Percentiles rank a stretch among this genome's conserved stretches.
Conservation (phyloP, 805 yeast genomes). For the Ogataea kodamae region DNA sequence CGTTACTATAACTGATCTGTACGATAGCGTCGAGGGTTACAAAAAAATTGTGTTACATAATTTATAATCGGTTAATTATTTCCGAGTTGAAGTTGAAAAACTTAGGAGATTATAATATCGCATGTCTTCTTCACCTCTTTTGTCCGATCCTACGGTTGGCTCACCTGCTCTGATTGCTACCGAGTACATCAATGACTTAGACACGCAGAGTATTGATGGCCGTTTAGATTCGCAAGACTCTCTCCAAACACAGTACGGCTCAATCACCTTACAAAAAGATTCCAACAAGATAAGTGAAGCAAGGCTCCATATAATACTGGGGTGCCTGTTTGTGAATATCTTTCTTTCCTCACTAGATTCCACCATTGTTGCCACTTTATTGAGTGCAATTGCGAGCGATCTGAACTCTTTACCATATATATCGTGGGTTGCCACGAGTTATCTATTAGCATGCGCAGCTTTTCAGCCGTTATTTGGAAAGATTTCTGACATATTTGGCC, state of each 20-base stretch:
- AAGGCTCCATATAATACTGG: constrained; percentile 8
- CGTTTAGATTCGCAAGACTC: neutral
- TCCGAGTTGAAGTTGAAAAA: too few species aligned
- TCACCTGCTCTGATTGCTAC: constrained; percentile 8
- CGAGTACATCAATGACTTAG: constrained; percentile 4
- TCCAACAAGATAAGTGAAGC: constrained; percentile 1
- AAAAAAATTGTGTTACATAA: constrained; percentile 34
- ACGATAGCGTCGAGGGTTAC: constrained; percentile 48
- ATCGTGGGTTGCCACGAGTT: constrained; percentile 43
- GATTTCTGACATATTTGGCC: constrained; percentile 51
- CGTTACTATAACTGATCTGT: constrained; percentile 41
- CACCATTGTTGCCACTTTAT: constrained; percentile 52
- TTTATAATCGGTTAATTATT: constrained; percentile 7
- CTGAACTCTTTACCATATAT: constrained; percentile 41
- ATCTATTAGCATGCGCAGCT: constrained; percentile 42
- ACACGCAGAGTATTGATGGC: neutral
- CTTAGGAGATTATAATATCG: constrained; percentile 2
- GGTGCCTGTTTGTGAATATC: constrained; percentile 25
- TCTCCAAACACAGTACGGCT: constrained; percentile 1
- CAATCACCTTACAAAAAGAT: constrained; percentile 1
- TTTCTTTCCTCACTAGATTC: constrained; percentile 50
- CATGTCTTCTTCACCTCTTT: constrained; percentile 3
- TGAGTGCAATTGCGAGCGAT: constrained; percentile 51
- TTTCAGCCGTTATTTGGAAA: constrained; percentile 57
- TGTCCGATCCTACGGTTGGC: constrained; percentile 5